Percentiles rank a stretch among this genome's conserved stretches.
Conservation (phyloP, 371 early-diverging fungal genomes). For the Apophysomyces variabilis region DNA sequence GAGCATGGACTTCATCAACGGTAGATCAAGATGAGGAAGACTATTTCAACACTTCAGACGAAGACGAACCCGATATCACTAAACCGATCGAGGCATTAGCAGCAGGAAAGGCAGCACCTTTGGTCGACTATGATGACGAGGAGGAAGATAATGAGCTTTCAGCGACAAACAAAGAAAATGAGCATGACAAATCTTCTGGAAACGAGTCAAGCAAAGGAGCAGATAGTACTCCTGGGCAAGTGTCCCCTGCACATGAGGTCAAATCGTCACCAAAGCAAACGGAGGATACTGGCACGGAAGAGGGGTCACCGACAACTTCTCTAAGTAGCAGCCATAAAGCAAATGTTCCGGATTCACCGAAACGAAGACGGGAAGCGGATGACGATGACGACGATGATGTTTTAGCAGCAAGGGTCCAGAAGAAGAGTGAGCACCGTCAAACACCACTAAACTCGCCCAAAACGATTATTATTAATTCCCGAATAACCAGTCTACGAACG, state of each 20-base stretch:
- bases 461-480: slow-evolving; percentile 24
- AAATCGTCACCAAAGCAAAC: slow-evolving; percentile 9
- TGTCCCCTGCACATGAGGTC: not conserved
- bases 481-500: slow-evolving; percentile 11
- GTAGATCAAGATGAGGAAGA: slow-evolving; percentile 84
- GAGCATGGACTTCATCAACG: slow-evolving; percentile 64
- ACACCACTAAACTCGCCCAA: slow-evolving; percentile 5
- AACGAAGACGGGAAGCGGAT: slow-evolving; percentile 13
- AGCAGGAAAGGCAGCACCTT: slow-evolving; percentile 15
- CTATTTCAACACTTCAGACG: slow-evolving; percentile 81
- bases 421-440: slow-evolving; percentile 7
- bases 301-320: not conserved
- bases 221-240: not conserved
- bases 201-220: slow-evolving; percentile 2
- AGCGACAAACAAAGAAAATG: not conserved
- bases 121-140: slow-evolving; percentile 57
- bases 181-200: slow-evolving; percentile 5
- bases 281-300: not conserved
- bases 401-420: slow-evolving; percentile 25
- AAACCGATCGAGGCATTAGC: slow-evolving; percentile 14
- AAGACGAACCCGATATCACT: slow-evolving; percentile 46
- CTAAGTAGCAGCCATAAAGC: slow-evolving; percentile 1
- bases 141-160: slow-evolving; percentile 30
- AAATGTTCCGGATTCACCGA: slow-evolving; percentile 13
- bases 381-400: slow-evolving; percentile 42